phyloP scores from a whole-genome alignment of 2,329 filamentous ascomycete species.

The Colletotrichum viniferum region DNA sequence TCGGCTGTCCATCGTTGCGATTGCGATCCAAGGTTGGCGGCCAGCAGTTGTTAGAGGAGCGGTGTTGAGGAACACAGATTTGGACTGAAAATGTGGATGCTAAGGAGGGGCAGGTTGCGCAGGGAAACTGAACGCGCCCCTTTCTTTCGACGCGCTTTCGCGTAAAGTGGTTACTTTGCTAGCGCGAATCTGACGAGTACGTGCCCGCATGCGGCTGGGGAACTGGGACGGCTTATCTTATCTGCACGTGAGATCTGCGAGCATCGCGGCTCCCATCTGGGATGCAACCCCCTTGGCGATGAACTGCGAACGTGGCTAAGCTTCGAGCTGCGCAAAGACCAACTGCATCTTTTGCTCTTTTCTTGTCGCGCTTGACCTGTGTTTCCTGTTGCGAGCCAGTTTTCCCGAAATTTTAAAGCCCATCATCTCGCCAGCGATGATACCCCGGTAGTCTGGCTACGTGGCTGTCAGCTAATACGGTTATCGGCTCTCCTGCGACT shows the following conservation, averaged over 20 bases:
- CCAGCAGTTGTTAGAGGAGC: background rate
- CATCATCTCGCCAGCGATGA: slow-evolving; percentile 44
- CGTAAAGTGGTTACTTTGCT: slow-evolving; percentile 18
- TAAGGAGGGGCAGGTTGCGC: slow-evolving; percentile 11
- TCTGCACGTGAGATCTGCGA: background rate
- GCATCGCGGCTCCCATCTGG: background rate
- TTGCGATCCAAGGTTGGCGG: background rate
- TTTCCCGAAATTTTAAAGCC: background rate
- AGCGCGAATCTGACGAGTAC: background rate
- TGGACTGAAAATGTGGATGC: slow-evolving; percentile 18
- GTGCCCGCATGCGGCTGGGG: background rate
- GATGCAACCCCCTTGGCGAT: background rate
- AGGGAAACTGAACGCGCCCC: slow-evolving; percentile 17
- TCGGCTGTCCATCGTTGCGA: slow-evolving; percentile 76
- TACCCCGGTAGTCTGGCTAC: slow-evolving; percentile 48
- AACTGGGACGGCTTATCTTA: background rate
- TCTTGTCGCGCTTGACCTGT: background rate
- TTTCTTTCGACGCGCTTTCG: background rate
- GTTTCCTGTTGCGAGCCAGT: background rate
- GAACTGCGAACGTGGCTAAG: slow-evolving; percentile 14
- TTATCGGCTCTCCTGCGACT: slow-evolving; percentile 32
- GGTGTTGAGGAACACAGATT: slow-evolving; percentile 4
- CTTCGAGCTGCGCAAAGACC: slow-evolving; percentile 6
- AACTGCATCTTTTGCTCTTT: slow-evolving; percentile 5
- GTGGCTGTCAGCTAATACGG: slow-evolving; percentile 39